Evolutionary conservation across 352 stramenopile species (phyloP).

Genomic region (Peronospora farinosa): DNA sequence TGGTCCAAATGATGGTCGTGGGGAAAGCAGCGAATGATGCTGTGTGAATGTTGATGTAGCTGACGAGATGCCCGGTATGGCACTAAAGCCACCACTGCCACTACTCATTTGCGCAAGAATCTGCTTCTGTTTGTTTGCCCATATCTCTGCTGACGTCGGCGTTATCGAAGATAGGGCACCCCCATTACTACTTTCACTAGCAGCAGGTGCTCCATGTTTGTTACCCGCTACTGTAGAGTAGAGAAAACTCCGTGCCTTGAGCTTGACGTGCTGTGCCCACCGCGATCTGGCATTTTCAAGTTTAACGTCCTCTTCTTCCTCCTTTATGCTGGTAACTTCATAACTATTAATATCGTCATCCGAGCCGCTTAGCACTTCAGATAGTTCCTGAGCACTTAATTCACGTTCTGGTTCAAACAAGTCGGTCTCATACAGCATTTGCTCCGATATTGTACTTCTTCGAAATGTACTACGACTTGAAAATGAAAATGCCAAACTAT

Average conservation of each 20-base stretch:
- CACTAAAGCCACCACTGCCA: constrained; percentile 14
- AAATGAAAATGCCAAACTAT: constrained; percentile 62
- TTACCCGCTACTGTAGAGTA: constrained; percentile 47
- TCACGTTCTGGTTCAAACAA: constrained; percentile 77
- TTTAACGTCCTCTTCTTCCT: constrained; percentile 79
- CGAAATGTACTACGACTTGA: constrained; percentile 76
- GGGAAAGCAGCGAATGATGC: constrained; percentile 24
- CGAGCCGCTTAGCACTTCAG: constrained; percentile 60
- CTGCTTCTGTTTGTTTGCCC: constrained; percentile 69
- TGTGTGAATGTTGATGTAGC: constrained; percentile 17
- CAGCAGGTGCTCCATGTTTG: constrained; percentile 20
- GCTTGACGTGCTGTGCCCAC: constrained; percentile 82
- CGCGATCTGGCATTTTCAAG: constrained; percentile 75
- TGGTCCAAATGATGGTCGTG: constrained; percentile 28
- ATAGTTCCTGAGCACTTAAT: constrained; percentile 64
- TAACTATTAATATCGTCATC: constrained; percentile 60
- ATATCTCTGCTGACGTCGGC: constrained; percentile 51
- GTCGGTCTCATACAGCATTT: constrained; percentile 81
- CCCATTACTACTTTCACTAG: constrained; percentile 7
- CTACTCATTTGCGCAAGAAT: constrained; percentile 51
- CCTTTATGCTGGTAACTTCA: constrained; percentile 80
- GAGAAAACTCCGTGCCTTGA: constrained; percentile 75
- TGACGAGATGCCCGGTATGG: constrained; percentile 12
- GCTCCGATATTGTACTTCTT: constrained; percentile 73
- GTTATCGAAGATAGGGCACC: constrained; percentile 27